Base-by-base conservation (phyloP, 331 rosid genomes). In the Prunus yedoensis region DNA sequence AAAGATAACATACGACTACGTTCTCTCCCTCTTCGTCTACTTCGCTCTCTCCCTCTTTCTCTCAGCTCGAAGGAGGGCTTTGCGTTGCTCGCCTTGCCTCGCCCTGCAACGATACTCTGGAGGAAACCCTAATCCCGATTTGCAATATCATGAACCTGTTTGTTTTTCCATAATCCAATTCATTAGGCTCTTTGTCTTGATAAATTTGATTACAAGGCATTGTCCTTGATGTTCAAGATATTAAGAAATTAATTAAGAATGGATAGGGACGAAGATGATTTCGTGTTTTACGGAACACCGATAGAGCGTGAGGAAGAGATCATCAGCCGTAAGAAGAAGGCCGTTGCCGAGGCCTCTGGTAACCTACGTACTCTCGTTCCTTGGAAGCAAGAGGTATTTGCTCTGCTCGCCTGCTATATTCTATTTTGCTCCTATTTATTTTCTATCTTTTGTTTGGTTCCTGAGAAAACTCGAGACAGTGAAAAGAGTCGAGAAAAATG, bases 341-440 rank as follows among this genome's bases (percentile, higher is more conserved):
- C 97, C 13, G 87, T 88, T 52, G 99, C 99, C 0, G 99, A 95
- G 66, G 88, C 99, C 76, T 85, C 97, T 4, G 99, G 95, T 79
- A 86, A 82, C 21, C 91, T 95, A 32, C 92, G 99, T 70, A 87
- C 87, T 70, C 91, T 95, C 13, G 91, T 91, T 32, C 81, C 82
- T 49, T 95, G 99, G 99, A 95, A 95, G 84, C 99, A 95, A 88
- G 99, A 95, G 96, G 99, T 94, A 49, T 50, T 46, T 12, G 3
- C 10, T 47, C 8, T 21, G 3, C 10, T 47, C 8, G 18, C 51
- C 23, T 60, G 11, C 62, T 11, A 35, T 8, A n/a, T 68, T 21
- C n/a, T 8, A 23, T 69, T 38, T 30, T n/a, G 18, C 9, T 16
- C 43, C 18, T 1, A 16, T 14, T 32, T 15, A 16, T 70, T 60